Percentiles rank a stretch among this genome's conserved stretches.
These are phyloP conservation scores for Calocybe gambosa DNA, from an alignment of 1,284 basidiomycete species.

Conservation along the genomic window DNA sequence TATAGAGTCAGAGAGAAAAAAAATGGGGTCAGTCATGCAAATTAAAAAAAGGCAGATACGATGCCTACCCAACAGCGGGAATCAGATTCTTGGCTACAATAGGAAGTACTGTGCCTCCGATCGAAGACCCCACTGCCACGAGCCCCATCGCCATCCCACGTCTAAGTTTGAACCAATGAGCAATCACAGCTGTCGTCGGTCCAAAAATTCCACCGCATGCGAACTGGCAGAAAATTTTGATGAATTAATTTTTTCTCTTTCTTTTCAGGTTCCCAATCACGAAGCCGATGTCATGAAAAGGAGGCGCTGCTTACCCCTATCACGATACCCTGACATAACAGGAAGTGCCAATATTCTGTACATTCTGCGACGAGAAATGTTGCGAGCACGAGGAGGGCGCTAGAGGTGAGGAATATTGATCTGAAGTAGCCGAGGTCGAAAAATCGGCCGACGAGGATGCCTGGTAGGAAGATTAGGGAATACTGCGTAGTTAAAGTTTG, in stretches of 20 bases:
- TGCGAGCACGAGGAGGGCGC: constrained; percentile 38
- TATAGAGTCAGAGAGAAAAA: constrained; percentile 16
- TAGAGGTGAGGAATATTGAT: constrained; percentile 36
- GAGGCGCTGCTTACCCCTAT: constrained; percentile 35
- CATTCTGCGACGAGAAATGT: constrained; percentile 54
- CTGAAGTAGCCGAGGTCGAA: constrained; percentile 57
- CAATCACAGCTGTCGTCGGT: constrained; percentile 39
- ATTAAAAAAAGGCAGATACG: constrained; percentile 16
- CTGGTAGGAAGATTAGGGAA: constrained; percentile 36
- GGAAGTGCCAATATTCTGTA: constrained; percentile 52
- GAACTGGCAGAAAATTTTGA: constrained; percentile 22
- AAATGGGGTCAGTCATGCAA: background rate
- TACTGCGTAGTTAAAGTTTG: constrained; percentile 21
- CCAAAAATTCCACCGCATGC: constrained; percentile 43
- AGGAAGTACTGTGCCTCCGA: constrained; percentile 45
- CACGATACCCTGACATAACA: constrained; percentile 49
- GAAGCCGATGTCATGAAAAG: background rate
- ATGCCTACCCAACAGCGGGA: constrained; percentile 35
- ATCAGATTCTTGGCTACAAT: constrained; percentile 40
- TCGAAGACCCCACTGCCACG: constrained; percentile 35
- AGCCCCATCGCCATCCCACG: constrained; percentile 38
- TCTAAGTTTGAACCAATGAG: constrained; percentile 45
- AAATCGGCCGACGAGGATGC: constrained; percentile 44
- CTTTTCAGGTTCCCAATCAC: background rate
- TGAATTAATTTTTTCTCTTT: constrained; percentile 7